Evolutionary conservation across 768 basidiomycete genomes (phyloP), one percentile per base, ranked within the genome.

Genomic region (Hydnum rufescens): DNA sequence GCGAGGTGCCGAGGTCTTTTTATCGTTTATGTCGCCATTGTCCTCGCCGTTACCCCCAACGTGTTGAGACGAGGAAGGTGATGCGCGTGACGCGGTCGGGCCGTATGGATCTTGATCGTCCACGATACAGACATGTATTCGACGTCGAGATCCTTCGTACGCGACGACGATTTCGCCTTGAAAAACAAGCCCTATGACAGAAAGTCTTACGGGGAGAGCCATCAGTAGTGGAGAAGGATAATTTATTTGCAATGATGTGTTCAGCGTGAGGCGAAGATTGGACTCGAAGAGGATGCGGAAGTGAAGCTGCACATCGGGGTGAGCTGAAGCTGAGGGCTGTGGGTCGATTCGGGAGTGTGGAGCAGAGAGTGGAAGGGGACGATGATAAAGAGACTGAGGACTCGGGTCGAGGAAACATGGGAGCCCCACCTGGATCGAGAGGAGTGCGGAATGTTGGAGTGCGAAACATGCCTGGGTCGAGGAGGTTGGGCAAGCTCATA

Each of bases 201-300:
- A 82, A 52, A 97, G 78, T 60, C 85, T 82, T 64, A 99, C 85
- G 4, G 95, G 95, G 25, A 99, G 74, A 13, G 86, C 80, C 92
- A 99, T 96, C 72, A 99, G 97, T 63, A 82, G 76, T 0, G 82
- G 81, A 0, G 89, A 89, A 3, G 95, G 95, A 64, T 97, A 96
- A 66, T 99, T 95, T 66, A 99, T 90, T 56, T 90, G 75, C 26
- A 97, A 73, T 5, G 88, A 92, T 0, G 95, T 97, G 29, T 85
- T 79, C 52, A 99, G 72, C 4, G 84, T 85, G 58, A 99, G 71
- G 16, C 84, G 80, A 5, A 97, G 71, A 64, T 95, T 80, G 5
- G 92, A 87, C 51, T 80, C 75, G 78, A 93, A 93, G 30, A 75
- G 72, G 42, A 96, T 68, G 59, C 80, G 77, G 0, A 99, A 69